phyloP scores from a whole-genome alignment of 2,329 filamentous ascomycete species.

The Calonectria pseudoreteaudii region DNA sequence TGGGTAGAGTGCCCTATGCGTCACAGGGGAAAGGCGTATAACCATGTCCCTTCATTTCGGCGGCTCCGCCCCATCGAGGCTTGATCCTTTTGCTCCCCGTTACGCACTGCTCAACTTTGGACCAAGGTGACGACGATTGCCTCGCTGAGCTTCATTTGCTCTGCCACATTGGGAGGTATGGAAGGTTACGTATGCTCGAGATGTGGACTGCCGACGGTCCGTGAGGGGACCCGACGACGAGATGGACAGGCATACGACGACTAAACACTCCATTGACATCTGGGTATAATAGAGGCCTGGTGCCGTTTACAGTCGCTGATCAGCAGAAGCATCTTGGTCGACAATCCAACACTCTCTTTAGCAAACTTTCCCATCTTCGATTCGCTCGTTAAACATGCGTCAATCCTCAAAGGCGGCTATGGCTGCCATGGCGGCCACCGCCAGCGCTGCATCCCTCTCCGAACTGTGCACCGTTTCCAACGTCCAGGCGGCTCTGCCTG shows the following conservation, averaged over 20 bases:
- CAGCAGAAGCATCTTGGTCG: not conserved
- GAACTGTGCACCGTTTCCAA: constrained; percentile 37
- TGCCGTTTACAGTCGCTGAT: not conserved
- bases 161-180: not conserved
- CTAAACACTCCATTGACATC: not conserved
- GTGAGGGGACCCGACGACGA: not conserved
- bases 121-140: not conserved
- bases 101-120: not conserved
- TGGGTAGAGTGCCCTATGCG: not conserved
- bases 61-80: constrained; percentile 4
- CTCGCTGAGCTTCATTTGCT: constrained; percentile 6
- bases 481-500: constrained; percentile 36
- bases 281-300: constrained; percentile 9
- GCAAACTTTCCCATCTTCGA: not conserved
- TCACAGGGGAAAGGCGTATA: not conserved
- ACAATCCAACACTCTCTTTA: not conserved
- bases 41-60: constrained; percentile 19
- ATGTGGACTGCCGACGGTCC: not conserved
- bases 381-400: constrained; percentile 22
- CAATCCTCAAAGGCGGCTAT: constrained; percentile 9
- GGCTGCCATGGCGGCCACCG: constrained; percentile 23
- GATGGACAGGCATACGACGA: constrained; percentile 10
- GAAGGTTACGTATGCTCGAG: constrained; percentile 11
- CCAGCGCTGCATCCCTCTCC: constrained; percentile 31
- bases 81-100: not conserved